Conservation (phyloP, 2,329 filamentous ascomycete genomes). For the Fusarium sp. region DNA sequence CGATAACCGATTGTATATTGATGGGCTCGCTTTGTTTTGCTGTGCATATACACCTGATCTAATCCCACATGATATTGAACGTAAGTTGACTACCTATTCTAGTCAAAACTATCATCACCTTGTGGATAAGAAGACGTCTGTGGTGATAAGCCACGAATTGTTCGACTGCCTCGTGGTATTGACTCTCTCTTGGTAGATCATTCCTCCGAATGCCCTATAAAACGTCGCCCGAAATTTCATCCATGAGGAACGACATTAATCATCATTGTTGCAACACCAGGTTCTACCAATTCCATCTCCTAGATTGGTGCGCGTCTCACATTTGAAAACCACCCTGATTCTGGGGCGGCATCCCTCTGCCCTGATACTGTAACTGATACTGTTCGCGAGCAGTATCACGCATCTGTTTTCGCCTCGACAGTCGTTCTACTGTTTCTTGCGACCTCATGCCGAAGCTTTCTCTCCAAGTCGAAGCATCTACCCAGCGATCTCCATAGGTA, state of each 20-base stretch:
- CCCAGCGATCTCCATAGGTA: slow-evolving; percentile 72
- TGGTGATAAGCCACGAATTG: not conserved
- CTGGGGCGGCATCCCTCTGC: slow-evolving; percentile 46
- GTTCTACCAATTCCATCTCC: slow-evolving; percentile 59
- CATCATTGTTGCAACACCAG: slow-evolving; percentile 61
- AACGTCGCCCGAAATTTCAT: not conserved
- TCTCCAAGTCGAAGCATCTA: slow-evolving; percentile 66
- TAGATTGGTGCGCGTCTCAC: slow-evolving; percentile 50
- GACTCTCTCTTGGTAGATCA: not conserved
- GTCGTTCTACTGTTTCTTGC: slow-evolving; percentile 58
- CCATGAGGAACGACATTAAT: slow-evolving; percentile 43
- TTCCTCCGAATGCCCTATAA: not conserved
- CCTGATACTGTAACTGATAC: slow-evolving; percentile 54
- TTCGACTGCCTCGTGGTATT: not conserved
- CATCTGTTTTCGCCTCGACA: slow-evolving; percentile 57
- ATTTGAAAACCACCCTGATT: slow-evolving; percentile 33
- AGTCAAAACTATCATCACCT: not conserved
- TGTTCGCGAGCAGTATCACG: slow-evolving; percentile 51
- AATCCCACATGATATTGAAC: not conserved
- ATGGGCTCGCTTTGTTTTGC: not conserved
- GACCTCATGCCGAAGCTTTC: slow-evolving; percentile 66
- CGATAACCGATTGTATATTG: not conserved
- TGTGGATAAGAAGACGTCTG: not conserved
- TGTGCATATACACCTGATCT: not conserved
- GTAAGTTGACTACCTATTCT: not conserved